Percentiles rank a stretch among this genome's conserved stretches.
phyloP scores from a whole-genome alignment of 2,329 filamentous ascomycete genomes.

The Colletotrichum higginsianum region DNA sequence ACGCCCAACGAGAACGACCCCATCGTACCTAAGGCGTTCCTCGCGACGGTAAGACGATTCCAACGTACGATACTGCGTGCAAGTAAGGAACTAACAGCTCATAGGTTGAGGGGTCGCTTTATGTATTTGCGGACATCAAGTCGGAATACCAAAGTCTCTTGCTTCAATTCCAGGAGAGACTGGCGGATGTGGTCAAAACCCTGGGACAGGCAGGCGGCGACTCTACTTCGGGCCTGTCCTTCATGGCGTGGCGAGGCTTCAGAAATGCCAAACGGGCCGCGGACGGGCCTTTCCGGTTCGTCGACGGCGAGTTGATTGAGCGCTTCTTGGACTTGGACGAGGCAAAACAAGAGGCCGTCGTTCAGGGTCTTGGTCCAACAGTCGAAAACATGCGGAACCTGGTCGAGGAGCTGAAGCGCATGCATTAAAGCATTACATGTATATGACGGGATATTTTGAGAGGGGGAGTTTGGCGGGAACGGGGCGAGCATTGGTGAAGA shows the following conservation, averaged over 20 bases:
- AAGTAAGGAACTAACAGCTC: slow-evolving; percentile 42
- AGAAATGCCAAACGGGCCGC: slow-evolving; percentile 78
- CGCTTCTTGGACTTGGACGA: slow-evolving; percentile 82
- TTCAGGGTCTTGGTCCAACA: slow-evolving; percentile 70
- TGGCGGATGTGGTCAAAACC: slow-evolving; percentile 76
- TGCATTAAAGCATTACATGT: slow-evolving; percentile 64
- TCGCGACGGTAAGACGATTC: slow-evolving; percentile 81
- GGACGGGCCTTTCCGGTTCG: slow-evolving; percentile 86
- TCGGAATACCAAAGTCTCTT: slow-evolving; percentile 82
- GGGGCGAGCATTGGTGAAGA: neutral
- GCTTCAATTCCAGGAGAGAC: slow-evolving; percentile 82
- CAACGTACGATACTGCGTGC: no score
- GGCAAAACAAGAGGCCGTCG: slow-evolving; percentile 67
- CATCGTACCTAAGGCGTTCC: slow-evolving; percentile 86
- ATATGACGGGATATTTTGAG: slow-evolving; percentile 16
- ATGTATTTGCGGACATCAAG: slow-evolving; percentile 87
- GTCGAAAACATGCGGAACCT: slow-evolving; percentile 74
- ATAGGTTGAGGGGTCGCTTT: slow-evolving; percentile 90
- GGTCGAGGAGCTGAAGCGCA: slow-evolving; percentile 73
- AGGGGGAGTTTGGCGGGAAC: slow-evolving; percentile 2
- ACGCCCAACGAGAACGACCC: slow-evolving; percentile 74
- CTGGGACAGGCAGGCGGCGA: slow-evolving; percentile 75
- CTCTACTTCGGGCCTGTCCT: slow-evolving; percentile 54
- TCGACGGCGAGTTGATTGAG: slow-evolving; percentile 94
- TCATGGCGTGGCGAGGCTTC: slow-evolving; percentile 87